Conservation (phyloP, 257 asterid genomes). For the Nyctanthes arbortristis region DNA sequence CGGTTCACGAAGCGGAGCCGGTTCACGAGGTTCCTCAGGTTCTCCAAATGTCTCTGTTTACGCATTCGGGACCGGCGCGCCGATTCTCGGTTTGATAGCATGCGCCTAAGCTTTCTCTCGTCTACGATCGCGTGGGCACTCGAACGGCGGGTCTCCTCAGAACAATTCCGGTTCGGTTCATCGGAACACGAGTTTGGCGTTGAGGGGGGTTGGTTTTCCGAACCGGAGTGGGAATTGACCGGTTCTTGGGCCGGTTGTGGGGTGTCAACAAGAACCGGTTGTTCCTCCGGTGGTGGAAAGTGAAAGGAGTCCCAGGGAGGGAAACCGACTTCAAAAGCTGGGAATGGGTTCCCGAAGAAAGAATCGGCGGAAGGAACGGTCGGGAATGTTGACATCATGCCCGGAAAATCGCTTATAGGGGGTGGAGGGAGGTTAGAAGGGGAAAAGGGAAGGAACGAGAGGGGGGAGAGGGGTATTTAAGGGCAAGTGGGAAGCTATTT, state of each 20-base stretch:
- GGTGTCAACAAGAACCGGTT: constrained; percentile 22
- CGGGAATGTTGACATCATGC: constrained; percentile 65
- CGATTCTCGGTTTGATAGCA: constrained; percentile 15
- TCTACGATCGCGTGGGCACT: constrained; percentile 1
- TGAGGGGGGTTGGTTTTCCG: constrained; percentile 22
- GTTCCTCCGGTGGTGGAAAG: constrained; percentile 26
- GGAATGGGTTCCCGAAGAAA: constrained; percentile 31
- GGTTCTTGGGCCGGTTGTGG: constrained; percentile 39
- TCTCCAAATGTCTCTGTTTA: constrained; percentile 10
- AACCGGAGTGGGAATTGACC: constrained; percentile 53
- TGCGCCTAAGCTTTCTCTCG: constrained; percentile 12
- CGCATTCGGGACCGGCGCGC: constrained; percentile 14
- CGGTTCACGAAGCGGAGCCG: constrained; percentile 56
- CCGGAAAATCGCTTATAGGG: constrained; percentile 34
- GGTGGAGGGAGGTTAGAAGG: constrained; percentile 35
- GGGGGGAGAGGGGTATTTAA: constrained; percentile 66
- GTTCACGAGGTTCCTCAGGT: constrained; percentile 25
- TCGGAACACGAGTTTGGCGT: constrained; percentile 37
- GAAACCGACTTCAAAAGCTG: constrained; percentile 56
- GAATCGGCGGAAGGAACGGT: constrained; percentile 37
- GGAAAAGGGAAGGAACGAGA: constrained; percentile 43
- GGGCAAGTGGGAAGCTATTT: constrained; percentile 16
- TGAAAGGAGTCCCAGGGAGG: constrained; percentile 52
- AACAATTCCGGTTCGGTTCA: constrained; percentile 32
- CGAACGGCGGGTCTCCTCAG: constrained; percentile 23